Base-by-base conservation (phyloP, 2,329 filamentous ascomycete genomes). In the Nemania sp. region DNA sequence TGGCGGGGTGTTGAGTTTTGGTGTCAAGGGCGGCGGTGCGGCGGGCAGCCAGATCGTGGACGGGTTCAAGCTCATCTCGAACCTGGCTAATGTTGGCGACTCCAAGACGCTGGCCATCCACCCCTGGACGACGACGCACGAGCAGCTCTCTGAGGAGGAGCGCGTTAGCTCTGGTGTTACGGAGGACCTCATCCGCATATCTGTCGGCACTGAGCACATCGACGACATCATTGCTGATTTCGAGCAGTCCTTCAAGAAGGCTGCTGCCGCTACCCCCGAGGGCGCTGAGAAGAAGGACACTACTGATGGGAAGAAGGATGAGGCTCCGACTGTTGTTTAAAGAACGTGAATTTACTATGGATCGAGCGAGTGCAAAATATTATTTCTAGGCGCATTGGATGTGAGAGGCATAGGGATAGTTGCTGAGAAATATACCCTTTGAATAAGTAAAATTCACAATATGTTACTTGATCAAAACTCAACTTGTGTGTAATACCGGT, bases 211-310 rank as follows among this genome's bases (percentile, higher is more conserved):
- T 0, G 95, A 98, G 83, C 94, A 98, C 80, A 97, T 98, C 78
- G 94, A 97, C 83, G 95, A 98, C 77, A 98, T 98, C 76, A 96
- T 97, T 77, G 92, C 90, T 74, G 95, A 98, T 82, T 98, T 98
- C 79, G 91, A 95, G 80, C 94, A 97, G 84, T 92, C 93, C 0
- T 97, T 98, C 81, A 87, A 89, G 77, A 86, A 87, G 27, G 86
- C 87, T 0, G 76, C 80, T 26, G 86, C 83, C 7, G 80, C 85
- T 3, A 81, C 76, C 5, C 45, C 67, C 3, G 45, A 35, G 6
- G 69, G 35, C n/a, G 80, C 77, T 7, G 75, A 77, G 53, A 78
- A 74, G 71, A 63, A 69, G 3, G 73, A 68, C 1, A 73, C 68
- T 49, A 18, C 41, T 45, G 41, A 45, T 20, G 15, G 38, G n/a